Conservation (phyloP, 1,284 basidiomycete species). For the Phellopilus nigrolimitatus region DNA sequence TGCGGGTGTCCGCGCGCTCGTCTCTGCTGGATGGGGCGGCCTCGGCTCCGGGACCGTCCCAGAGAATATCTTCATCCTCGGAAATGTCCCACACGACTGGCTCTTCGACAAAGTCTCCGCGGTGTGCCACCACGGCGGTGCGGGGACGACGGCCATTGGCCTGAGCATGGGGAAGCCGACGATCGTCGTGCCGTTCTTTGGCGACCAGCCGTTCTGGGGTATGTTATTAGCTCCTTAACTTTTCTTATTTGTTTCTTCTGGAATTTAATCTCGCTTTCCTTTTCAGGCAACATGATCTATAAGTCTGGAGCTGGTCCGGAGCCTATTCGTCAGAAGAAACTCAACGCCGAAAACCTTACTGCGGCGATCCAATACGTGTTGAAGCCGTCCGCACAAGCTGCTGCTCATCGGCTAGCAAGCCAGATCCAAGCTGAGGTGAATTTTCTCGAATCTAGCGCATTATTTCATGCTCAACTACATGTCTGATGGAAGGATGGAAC, state of each 20-base stretch:
- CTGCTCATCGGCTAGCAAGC: conserved; percentile 47
- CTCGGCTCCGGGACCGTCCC: conserved; percentile 44
- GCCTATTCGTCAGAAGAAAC: conserved; percentile 51
- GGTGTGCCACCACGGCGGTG: conserved; percentile 70
- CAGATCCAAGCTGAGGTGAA: conserved; percentile 48
- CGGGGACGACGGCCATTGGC: conserved; percentile 62
- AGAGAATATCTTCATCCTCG: conserved; percentile 53
- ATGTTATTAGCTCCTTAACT: conserved; percentile 12
- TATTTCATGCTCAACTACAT: neutral
- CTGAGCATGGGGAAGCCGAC: conserved; percentile 61
- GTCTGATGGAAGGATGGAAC: conserved; percentile 40
- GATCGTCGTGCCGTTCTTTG: conserved; percentile 66
- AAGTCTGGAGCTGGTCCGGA: conserved; percentile 58
- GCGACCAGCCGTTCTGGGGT: conserved; percentile 56
- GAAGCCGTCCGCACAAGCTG: conserved; percentile 39
- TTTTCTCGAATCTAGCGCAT: neutral
- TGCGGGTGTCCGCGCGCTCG: conserved; percentile 51
- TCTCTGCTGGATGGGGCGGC: conserved; percentile 63
- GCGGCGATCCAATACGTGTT: conserved; percentile 49
- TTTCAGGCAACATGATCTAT: conserved; percentile 51
- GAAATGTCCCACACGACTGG: conserved; percentile 69
- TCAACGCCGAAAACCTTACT: conserved; percentile 47
- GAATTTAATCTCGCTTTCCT: neutral
- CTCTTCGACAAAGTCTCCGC: conserved; percentile 60
- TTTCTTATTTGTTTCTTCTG: neutral